Percentiles rank a stretch among this genome's conserved stretches.
phyloP scores from a whole-genome alignment of 2,329 filamentous ascomycete genomes.

The Keithomyces neogunnii region DNA sequence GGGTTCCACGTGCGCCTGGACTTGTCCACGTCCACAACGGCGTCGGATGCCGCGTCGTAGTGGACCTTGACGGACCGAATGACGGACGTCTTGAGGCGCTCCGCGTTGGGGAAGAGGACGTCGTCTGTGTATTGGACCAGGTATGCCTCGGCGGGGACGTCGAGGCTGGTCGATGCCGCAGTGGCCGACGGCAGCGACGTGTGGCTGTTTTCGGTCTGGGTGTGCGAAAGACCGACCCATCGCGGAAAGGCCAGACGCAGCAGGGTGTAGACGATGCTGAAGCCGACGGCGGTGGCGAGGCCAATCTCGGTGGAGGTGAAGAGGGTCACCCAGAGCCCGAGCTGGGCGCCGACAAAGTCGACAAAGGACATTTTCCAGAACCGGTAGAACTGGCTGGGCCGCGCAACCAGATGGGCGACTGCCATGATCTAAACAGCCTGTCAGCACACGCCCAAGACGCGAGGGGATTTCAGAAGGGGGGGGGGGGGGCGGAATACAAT shows the following conservation, averaged over 20 bases:
- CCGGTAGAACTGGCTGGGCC: slow-evolving; percentile 49
- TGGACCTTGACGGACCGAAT: slow-evolving; percentile 38
- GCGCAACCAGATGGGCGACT: slow-evolving; percentile 52
- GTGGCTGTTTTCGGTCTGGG: slow-evolving; percentile 19
- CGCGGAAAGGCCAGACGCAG: slow-evolving; percentile 48
- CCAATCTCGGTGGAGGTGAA: slow-evolving; percentile 53
- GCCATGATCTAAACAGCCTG: slow-evolving; percentile 41
- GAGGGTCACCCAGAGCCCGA: slow-evolving; percentile 56
- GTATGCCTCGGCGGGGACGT: slow-evolving; percentile 39
- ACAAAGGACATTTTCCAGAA: slow-evolving; percentile 58
- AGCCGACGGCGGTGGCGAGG: slow-evolving; percentile 50
- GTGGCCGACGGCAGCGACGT: slow-evolving; percentile 15
- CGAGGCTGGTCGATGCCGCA: slow-evolving; percentile 12
- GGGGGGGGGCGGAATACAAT: slow-evolving; percentile 32
- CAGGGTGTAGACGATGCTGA: slow-evolving; percentile 54
- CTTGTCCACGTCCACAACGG: slow-evolving; percentile 27
- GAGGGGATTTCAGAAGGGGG: background rate
- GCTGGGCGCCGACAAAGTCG: slow-evolving; percentile 55
- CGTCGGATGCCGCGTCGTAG: slow-evolving; percentile 31
- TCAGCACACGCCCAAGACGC: background rate
- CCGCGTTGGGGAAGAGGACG: slow-evolving; percentile 54
- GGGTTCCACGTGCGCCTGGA: slow-evolving; percentile 46
- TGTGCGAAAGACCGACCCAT: slow-evolving; percentile 23
- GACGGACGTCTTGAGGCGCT: slow-evolving; percentile 38
- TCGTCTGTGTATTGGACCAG: slow-evolving; percentile 49